Evolutionary conservation across 345 rosid genomes (phyloP).

Genomic region (Gossypium ekmanianum): DNA sequence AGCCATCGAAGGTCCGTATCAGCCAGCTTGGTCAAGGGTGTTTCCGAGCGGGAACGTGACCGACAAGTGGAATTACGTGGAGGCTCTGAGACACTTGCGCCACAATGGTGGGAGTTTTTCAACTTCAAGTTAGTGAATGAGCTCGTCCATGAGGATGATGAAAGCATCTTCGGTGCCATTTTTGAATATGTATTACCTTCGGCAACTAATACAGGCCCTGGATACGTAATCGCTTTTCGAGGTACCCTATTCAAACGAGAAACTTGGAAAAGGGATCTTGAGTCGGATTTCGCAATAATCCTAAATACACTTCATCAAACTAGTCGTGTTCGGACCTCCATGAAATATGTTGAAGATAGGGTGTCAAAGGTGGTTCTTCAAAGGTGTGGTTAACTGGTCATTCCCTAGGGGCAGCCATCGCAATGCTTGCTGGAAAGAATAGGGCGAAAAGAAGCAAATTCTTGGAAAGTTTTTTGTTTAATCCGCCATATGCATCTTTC

Average conservation of each 20-base stretch:
- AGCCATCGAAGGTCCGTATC: slow-evolving; percentile 64
- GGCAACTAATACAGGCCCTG: slow-evolving; percentile 33
- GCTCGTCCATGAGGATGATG: slow-evolving; percentile 56
- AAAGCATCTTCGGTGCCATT: slow-evolving; percentile 68
- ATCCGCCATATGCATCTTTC: slow-evolving; percentile 69
- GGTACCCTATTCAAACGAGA: too few relatives aligned
- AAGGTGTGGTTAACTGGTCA: slow-evolving; percentile 84
- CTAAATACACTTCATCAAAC: slow-evolving; percentile 54
- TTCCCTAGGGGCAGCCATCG: slow-evolving; percentile 82
- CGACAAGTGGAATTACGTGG: slow-evolving; percentile 51
- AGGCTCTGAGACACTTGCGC: slow-evolving; percentile 53
- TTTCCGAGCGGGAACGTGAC: slow-evolving; percentile 62
- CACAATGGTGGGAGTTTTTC: slow-evolving; percentile 81
- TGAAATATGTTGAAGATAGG: slow-evolving; percentile 53
- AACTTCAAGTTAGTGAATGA: slow-evolving; percentile 38
- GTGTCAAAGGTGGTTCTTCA: slow-evolving; percentile 42
- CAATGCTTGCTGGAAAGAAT: slow-evolving; percentile 63
- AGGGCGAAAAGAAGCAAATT: slow-evolving; percentile 51
- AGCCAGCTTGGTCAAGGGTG: slow-evolving; percentile 71
- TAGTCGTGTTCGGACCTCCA: slow-evolving; percentile 55
- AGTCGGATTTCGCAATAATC: slow-evolving; percentile 48
- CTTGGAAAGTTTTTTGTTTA: slow-evolving; percentile 58
- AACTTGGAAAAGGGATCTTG: slow-evolving; percentile 39
- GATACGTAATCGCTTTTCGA: slow-evolving; percentile 63
- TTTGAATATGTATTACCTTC: slow-evolving; percentile 35